phyloP scores from a whole-genome alignment of 2,329 filamentous ascomycete genomes.

The Xylariaceae sp. region DNA sequence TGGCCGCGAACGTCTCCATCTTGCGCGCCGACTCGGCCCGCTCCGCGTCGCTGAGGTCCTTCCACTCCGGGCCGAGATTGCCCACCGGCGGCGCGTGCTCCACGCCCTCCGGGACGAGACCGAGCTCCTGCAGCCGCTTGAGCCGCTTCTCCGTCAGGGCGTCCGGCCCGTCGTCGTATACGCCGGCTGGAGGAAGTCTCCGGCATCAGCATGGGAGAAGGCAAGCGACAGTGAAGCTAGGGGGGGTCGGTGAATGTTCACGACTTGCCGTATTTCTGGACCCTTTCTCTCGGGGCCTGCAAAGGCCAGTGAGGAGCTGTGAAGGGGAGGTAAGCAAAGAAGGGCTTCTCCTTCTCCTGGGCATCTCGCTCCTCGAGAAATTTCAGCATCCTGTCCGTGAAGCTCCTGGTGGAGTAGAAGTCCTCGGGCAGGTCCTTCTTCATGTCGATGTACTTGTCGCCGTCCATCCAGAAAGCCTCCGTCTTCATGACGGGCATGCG shows the following conservation, averaged over 20 bases:
- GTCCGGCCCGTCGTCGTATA: conserved; percentile 42
- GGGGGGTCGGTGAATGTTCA: background rate
- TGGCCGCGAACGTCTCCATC: conserved; percentile 41
- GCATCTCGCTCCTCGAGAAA: conserved; percentile 20
- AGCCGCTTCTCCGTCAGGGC: conserved; percentile 36
- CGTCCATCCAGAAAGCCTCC: conserved; percentile 17
- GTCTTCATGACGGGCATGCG: conserved; percentile 8
- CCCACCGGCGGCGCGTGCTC: conserved; percentile 7
- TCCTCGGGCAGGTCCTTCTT: background rate
- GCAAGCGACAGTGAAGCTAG: too few species aligned
- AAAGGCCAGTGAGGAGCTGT: conserved; percentile 46
- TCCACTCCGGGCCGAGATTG: conserved; percentile 3
- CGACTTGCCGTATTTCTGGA: conserved; percentile 33
- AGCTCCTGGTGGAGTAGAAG: conserved; percentile 28
- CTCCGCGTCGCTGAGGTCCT: conserved; percentile 8
- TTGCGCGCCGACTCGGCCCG: conserved; percentile 6
- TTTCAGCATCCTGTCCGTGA: conserved; percentile 29
- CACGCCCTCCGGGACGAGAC: conserved; percentile 26
- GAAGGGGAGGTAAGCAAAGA: conserved; percentile 41
- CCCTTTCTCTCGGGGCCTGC: conserved; percentile 37
- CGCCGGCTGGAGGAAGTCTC: too few species aligned
- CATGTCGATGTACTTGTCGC: background rate
- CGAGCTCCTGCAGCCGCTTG: conserved; percentile 17
- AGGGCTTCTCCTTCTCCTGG: conserved; percentile 31
- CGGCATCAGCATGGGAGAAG: too few species aligned